phyloP scores from a whole-genome alignment of 2,329 filamentous ascomycete species.

The Verticillium klebahnii region DNA sequence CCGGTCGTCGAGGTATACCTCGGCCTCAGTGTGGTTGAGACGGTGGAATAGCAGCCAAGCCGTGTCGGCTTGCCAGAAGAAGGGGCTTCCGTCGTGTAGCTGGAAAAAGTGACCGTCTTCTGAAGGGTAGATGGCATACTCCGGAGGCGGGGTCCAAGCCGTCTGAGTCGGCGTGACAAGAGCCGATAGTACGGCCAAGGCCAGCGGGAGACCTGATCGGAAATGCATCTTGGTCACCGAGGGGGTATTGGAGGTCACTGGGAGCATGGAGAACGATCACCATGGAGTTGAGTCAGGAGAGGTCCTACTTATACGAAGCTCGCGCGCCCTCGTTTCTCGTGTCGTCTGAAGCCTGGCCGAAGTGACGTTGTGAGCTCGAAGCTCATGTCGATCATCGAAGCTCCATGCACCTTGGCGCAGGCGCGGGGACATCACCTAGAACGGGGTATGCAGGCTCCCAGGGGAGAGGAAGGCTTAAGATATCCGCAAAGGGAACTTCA shows the following conservation, averaged over 20 bases:
- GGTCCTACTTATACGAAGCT: neutral
- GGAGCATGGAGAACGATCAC: neutral
- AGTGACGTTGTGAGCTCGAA: neutral
- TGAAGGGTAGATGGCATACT: constrained; percentile 2
- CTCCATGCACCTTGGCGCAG: neutral
- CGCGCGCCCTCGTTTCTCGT: no score
- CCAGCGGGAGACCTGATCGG: neutral
- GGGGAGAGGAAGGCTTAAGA: neutral
- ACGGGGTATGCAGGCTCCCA: neutral
- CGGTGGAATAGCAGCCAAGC: constrained; percentile 6
- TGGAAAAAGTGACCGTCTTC: constrained; percentile 12
- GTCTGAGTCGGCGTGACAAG: neutral
- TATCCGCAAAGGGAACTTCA: neutral
- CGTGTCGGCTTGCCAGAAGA: constrained; percentile 10
- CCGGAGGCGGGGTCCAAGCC: neutral
- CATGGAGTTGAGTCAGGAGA: neutral
- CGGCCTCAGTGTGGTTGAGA: neutral
- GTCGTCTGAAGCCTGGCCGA: neutral
- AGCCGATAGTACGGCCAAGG: neutral
- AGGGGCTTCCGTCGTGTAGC: constrained; percentile 1
- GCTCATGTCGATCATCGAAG: neutral
- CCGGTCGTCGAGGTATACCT: constrained; percentile 1
- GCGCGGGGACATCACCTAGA: neutral
- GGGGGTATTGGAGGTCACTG: neutral
- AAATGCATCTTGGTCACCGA: neutral